Base-by-base conservation (phyloP, 2,329 filamentous ascomycete genomes). In the Allantophomopsis cytisporea region DNA sequence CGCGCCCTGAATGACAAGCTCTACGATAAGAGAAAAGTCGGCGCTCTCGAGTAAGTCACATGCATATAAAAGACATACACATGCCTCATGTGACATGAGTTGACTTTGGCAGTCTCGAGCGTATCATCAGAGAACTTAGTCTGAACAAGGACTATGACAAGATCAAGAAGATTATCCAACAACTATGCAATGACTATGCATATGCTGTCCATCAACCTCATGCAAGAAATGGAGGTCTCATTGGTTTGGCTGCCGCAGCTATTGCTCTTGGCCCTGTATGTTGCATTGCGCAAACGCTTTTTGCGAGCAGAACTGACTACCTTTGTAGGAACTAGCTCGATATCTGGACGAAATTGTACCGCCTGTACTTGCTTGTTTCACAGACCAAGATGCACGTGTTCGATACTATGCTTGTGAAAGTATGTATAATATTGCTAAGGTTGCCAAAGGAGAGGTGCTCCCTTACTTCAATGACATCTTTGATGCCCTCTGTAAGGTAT, bases 371-470 rank as follows among this genome's bases (percentile, higher is more conserved):
- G 91, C 91, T 39, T 98, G 93, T 66, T 98, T 98, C 61, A 85
- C 84, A 42, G 93, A 98, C 51, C 91, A 96, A 65, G 91, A 98
- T 80, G 88, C 91, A 20, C 76, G 91, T 42, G 91, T 96, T 23
- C 76, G 91, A 47, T 98, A 98, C 60, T 98, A 98, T 63, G 91
- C 91, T 17, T 98, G 91, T 63, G 91, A 98, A 66, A 93, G 88
- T 60, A 98, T 98, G 91, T 98, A 98, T 65, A 98, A 98, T 61
- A 98, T 98, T 56, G 88, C 91, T 55, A 98, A 98, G 64, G 91
- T 98, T 36, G 91, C 89, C 44, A 98, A 98, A 62, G 91, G 93
- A 31, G 91, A 98, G 61, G 91, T 98, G 15, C 63, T 98, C 47
- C 75, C 93, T 32, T 98, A 94, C 66, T 98, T 98, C 62, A 98